Conservation (phyloP, 176 grass and related monocot species). For the Eleusine coracana region DNA sequence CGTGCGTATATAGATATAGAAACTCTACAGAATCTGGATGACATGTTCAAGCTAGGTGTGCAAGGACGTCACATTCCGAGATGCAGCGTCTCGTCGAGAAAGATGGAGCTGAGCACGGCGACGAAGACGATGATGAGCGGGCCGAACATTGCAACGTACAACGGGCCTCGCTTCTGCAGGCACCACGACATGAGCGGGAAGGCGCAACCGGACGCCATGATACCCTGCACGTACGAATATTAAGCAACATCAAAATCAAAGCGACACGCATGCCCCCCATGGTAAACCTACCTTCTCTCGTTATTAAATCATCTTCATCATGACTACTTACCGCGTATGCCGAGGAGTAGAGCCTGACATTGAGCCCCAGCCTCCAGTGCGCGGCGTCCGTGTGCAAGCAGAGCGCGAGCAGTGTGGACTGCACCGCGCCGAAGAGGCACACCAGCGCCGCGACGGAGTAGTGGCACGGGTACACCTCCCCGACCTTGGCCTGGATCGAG, state of each 20-base stretch:
- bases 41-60: no score
- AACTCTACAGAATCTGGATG: no score
- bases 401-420: conserved; percentile 45
- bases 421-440: conserved; percentile 49
- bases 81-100: conserved; percentile 49
- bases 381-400: conserved; percentile 24
- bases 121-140: conserved; percentile 59
- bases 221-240: conserved; percentile 46
- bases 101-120: conserved; percentile 48
- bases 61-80: conserved; percentile 45
- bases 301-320: no score
- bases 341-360: conserved; percentile 52
- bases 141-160: conserved; percentile 64
- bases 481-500: conserved; percentile 55
- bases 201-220: conserved; percentile 47
- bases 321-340: conserved; percentile 51
- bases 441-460: conserved; percentile 64
- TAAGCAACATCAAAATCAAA: no score
- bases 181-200: conserved; percentile 67
- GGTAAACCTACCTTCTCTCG: no score
- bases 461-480: conserved; percentile 53
- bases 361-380: conserved; percentile 51
- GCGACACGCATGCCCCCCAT: no score
- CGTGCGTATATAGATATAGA: not conserved
- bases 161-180: conserved; percentile 52